Base-by-base conservation (phyloP, 164 flowering plant species). In the Houttuynia cordata region DNA sequence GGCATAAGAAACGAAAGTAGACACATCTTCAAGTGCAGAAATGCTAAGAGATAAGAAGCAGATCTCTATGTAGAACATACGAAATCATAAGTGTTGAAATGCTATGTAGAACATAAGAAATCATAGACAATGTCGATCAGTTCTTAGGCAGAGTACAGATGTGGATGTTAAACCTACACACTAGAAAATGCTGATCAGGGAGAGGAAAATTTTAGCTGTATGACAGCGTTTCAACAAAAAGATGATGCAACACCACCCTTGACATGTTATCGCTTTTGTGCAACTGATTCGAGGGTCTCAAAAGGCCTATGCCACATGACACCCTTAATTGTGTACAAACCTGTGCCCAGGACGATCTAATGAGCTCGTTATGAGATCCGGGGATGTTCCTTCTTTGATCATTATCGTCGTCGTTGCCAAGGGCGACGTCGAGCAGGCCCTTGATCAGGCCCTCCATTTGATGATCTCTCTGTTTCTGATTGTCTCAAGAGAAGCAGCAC, bases 341-440 rank as follows among this genome's bases (percentile, higher is more conserved):
- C 88, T 87, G 70, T 1, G 98, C 94, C 98, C 96, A 86, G 52
- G 75, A 75, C 67, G 98, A 85, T 86, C 92, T 81, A 67, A 87
- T 75, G 9, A 79, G 84, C 40, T 83, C 84, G 9, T 84, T 87
- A 1, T 76, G 75, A 39, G 74, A 56, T 56, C 39, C 37, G 24
- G 63, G 62, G 54, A 68, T 60, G 18, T 66, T 30, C 37, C 37
- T 67, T 23, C 66, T 49, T 57, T 67, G 22, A 55, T 57, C 58
- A 62, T 53, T 39, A 54, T 54, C 51, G 52, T 53, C 64, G 15
- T 58, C 52, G 21, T 52, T 53, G 30, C 80, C 93, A 57, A 88
- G 58, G 0, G 86, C 86, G n/a, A 81, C 88, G 64, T 86, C 75
- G 49, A 80, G 53, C 69, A 91, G 65, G 41, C 87, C 97, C 79